These are phyloP conservation scores for Exophiala sp. DNA, from an alignment of 2,329 filamentous ascomycete genomes.

Conservation along the genomic window DNA sequence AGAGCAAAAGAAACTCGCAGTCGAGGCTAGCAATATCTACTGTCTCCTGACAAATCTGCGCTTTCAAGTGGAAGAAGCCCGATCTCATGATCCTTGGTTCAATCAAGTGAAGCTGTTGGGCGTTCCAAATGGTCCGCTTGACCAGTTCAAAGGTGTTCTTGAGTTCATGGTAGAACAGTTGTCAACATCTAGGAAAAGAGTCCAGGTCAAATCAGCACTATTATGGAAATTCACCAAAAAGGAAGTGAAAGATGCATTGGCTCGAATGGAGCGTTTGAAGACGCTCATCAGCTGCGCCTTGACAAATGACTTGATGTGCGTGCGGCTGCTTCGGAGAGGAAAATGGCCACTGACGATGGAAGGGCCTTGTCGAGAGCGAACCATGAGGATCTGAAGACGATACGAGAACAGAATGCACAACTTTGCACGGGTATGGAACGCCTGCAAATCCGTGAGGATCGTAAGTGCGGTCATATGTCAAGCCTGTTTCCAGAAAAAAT, in stretches of 20 bases:
- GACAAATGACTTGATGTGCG: constrained; percentile 10
- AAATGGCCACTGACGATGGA: background rate
- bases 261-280: constrained; percentile 21
- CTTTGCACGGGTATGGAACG: constrained; percentile 2
- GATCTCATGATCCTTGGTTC: constrained; percentile 26
- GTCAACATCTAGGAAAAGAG: constrained; percentile 1
- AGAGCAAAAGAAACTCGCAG: constrained; percentile 25
- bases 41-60: constrained; percentile 26
- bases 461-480: background rate
- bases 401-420: constrained; percentile 1
- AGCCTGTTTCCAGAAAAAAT: background rate
- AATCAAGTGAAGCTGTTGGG: constrained; percentile 15
- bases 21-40: constrained; percentile 27
- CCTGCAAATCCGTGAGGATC: constrained; percentile 1
- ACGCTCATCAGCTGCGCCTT: constrained; percentile 16
- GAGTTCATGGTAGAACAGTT: constrained; percentile 17
- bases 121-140: constrained; percentile 27
- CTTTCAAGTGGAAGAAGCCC: constrained; percentile 23
- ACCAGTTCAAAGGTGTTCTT: constrained; percentile 31
- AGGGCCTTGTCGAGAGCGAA: constrained; percentile 7
- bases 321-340: too few relatives aligned
- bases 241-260: constrained; percentile 11
- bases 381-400: constrained; percentile 1
- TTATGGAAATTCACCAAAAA: constrained; percentile 16
- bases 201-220: constrained; percentile 8